Evolutionary conservation across 225 moss, liverwort and hornwort species (phyloP).

Genomic region (Takakia lepidozioides): DNA sequence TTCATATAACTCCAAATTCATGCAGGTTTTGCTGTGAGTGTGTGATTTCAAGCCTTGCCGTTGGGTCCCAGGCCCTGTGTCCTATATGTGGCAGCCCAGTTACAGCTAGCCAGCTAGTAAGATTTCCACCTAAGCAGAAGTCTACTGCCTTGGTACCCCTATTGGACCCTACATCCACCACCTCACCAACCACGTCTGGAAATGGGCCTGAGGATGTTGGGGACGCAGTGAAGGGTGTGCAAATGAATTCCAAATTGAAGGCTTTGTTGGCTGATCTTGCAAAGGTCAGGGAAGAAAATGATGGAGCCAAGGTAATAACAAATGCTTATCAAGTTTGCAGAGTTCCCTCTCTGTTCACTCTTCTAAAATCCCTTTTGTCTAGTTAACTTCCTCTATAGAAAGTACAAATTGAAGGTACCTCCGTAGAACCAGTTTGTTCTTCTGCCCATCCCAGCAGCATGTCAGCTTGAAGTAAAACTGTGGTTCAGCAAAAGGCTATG

Average conservation of each 20-base stretch:
- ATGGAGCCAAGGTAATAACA: slow-evolving; percentile 76
- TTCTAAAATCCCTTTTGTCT: too few relatives aligned
- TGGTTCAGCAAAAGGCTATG: too few relatives aligned
- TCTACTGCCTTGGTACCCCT: slow-evolving; percentile 47
- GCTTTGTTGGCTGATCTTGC: slow-evolving; percentile 81
- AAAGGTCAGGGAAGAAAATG: slow-evolving; percentile 81
- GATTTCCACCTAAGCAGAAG: slow-evolving; percentile 60
- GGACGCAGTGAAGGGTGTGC: slow-evolving; percentile 59
- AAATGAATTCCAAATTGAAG: slow-evolving; percentile 95
- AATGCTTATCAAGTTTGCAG: too few relatives aligned
- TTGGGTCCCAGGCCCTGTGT: slow-evolving; percentile 78
- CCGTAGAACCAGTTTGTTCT: too few relatives aligned
- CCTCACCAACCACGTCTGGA: slow-evolving; percentile 41
- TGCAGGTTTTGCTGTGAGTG: slow-evolving; percentile 99
- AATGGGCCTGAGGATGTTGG: slow-evolving; percentile 48
- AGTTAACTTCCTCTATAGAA: too few relatives aligned
- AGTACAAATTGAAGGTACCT: too few relatives aligned
- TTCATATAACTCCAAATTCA: too few relatives aligned
- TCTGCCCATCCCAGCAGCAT: too few relatives aligned
- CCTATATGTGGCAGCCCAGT: slow-evolving; percentile 67
- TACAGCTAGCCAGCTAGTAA: slow-evolving; percentile 65
- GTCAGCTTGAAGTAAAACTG: too few relatives aligned
- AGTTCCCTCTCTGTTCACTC: too few relatives aligned
- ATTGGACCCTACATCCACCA: slow-evolving; percentile 39
- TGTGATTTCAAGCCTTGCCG: slow-evolving; percentile 84